Base-by-base conservation (phyloP, 805 yeast species). In the Limtongia smithiae region DNA sequence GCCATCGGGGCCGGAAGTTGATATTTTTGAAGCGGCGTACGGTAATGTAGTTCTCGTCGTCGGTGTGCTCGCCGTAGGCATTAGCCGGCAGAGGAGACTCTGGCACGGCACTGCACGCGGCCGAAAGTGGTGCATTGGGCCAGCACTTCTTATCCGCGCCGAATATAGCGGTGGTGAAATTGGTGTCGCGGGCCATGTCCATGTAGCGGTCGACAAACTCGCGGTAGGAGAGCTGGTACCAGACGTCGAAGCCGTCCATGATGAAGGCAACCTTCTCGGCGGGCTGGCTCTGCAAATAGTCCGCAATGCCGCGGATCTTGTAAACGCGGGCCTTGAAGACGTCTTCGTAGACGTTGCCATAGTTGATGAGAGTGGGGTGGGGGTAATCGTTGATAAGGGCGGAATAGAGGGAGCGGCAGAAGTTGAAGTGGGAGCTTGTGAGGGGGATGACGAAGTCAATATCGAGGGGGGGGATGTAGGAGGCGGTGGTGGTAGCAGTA, bases 81-180 rank as follows among this genome's bases (percentile, higher is more conserved):
- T 48, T 53, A 8, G 17, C 27, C 15, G 58, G 58, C n/a, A 54
- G 52, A 3, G 57, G 25, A n/a, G 57, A 52, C 33, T 52, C 46
- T 28, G 58, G 58, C 15, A 52, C 35, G 41, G 44, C 41, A 1
- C 27, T 18, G 37, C 58, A 54, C 18, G 58, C 58, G 14, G 58
- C 49, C 30, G 58, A 44, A 20, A 34, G 27, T 21, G 18, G 39
- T 4, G 35, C 48, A 31, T 54, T 54, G n/a, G 58, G 58, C 58
- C 58, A 54, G 50, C 58, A 54, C 41, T 51, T 54, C 31, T 54
- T 54, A 33, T 54, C 58, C 15, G 58, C 58, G 37, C 58, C 58
- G 24, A 54, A 54, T 25, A 51, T 22, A 30, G 43, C 51, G 39
- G 21, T 4, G 33, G 33, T 8, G 42, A 44, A 24, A 14, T 37